Conservation (phyloP, 805 yeast genomes). For the Schwanniomyces occidentalis region DNA sequence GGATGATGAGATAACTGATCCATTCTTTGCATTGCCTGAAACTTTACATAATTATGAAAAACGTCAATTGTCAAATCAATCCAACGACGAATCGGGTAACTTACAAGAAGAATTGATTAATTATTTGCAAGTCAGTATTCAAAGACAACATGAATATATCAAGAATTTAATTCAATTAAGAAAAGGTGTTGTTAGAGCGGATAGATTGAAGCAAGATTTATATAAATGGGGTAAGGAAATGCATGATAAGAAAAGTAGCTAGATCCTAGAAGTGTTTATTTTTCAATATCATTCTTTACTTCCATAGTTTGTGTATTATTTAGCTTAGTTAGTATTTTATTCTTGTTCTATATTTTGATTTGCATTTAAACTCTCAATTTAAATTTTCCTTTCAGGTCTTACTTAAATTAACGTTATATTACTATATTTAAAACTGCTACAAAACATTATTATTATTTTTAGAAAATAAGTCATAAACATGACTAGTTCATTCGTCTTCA, state of each 20-base stretch:
- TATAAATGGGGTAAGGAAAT: constrained; percentile 85
- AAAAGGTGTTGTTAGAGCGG: constrained; percentile 75
- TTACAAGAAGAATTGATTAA: constrained; percentile 57
- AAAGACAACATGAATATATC: constrained; percentile 74
- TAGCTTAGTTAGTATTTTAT: too few relatives aligned
- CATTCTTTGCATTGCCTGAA: constrained; percentile 58
- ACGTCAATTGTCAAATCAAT: constrained; percentile 15
- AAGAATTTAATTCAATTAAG: constrained; percentile 74
- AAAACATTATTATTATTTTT: not conserved
- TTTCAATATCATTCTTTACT: too few relatives aligned
- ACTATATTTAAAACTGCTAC: too few relatives aligned
- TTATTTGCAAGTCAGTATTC: constrained; percentile 45
- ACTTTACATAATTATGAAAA: constrained; percentile 34
- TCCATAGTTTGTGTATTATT: too few relatives aligned
- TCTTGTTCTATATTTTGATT: too few relatives aligned
- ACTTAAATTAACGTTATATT: too few relatives aligned
- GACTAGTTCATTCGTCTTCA: constrained; percentile 59
- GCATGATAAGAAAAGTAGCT: constrained; percentile 46
- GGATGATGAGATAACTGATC: constrained; percentile 33
- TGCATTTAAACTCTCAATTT: not conserved
- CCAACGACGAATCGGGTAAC: constrained; percentile 42
- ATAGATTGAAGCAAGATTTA: constrained; percentile 67
- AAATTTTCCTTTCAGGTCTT: not conserved
- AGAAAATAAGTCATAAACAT: not conserved
- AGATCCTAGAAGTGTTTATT: too few relatives aligned